Evolutionary conservation across 2,329 filamentous ascomycete species (phyloP), one percentile per base, ranked within the genome.

Genomic region (Arthrobotrys entomopaga): DNA sequence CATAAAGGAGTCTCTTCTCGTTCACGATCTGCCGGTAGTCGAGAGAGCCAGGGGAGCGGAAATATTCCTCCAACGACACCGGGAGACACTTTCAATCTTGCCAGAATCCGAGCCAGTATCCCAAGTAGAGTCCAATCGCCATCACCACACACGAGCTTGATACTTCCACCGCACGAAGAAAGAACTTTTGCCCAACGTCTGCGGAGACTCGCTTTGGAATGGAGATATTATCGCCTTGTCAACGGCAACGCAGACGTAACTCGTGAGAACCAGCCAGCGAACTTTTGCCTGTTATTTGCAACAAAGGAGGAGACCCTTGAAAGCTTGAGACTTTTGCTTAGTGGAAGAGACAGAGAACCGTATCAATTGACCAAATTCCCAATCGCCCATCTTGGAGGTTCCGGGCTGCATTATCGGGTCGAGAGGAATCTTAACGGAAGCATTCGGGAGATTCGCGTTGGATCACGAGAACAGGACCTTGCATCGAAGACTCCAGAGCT

Each of bases 61-160:
- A 66, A 66, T 29, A 34, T 65, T 40, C 24, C 56, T 38, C 40
- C 63, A 46, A 52, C 63, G 26, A 65, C 67, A 54, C 66, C 66
- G 48, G 61, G 54, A 54, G 69, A 73, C 57, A 73, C 69, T 15
- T 73, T 73, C 63, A 73, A 73, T 66, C 69, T 73, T 61, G 69
- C 69, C 43, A 73, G 69, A 73, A 73, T 73, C 61, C 61, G 69
- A 29, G 69, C 69, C 56, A 73, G 69, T 53, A 73, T 73, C 48
- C 69, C 69, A 57, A 73, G 69, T 24, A 38, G 69, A 56, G 56
- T 73, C 38, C 69, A 73, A 46, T 73, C 69, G 3, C 69, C 69
- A 43, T 65, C 69, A 29, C 69, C 69, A 13, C 69, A 73, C 50
- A 65, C 61, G 16, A 73, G 69, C 63, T 49, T 66, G 61, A 73